phyloP scores from a whole-genome alignment of 495 filamentous ascomycete species.

The Chaetomium cochliodes region DNA sequence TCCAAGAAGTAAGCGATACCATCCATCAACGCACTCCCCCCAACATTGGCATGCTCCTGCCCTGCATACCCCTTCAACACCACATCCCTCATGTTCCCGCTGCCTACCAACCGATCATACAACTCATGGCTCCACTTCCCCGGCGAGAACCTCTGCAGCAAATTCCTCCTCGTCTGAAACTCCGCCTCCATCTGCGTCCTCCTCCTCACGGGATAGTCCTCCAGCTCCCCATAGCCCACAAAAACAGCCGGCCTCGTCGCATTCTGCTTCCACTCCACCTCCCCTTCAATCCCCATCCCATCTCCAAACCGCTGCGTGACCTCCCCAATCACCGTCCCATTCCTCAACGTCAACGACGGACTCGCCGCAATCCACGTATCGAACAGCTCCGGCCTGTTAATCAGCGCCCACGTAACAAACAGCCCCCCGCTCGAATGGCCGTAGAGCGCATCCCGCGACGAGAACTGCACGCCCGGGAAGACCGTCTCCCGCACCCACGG shows the following conservation, averaged over 20 bases:
- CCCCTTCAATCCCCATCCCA: not conserved
- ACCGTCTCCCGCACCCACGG: constrained; percentile 24
- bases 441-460: constrained; percentile 28
- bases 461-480: constrained; percentile 26
- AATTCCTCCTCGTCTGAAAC: constrained; percentile 23
- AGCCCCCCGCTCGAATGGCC: constrained; percentile 29
- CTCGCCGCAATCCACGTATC: constrained; percentile 27
- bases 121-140: constrained; percentile 24
- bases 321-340: constrained; percentile 20
- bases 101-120: constrained; percentile 24
- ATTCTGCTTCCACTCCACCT: no score
- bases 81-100: constrained; percentile 25
- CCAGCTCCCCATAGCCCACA: no score
- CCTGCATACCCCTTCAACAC: constrained; percentile 29
- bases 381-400: constrained; percentile 20
- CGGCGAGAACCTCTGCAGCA: not conserved
- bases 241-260: no score
- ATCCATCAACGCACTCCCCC: constrained; percentile 27
- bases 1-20: constrained; percentile 33
- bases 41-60: constrained; percentile 29
- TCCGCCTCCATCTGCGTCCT: constrained; percentile 26
- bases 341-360: constrained; percentile 20
- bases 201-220: not conserved
- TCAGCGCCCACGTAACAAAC: constrained; percentile 23
- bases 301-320: constrained; percentile 22